Conservation (phyloP, 345 rosid species). For the sweet orange (Citrus sinensis) region DVS_A1.0 CM039166.1:8847501-8848000, state of each 20-base stretch:
- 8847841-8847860: neutral
- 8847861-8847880: neutral
- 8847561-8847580: neutral
- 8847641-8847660: neutral
- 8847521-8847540: neutral
- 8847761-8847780: conserved; percentile 95
- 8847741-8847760: conserved; percentile 85
- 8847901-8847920: neutral
- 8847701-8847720: neutral
- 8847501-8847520: neutral
- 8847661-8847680: neutral
- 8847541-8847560: neutral
- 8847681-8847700: neutral
- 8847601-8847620: neutral
- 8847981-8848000: neutral
- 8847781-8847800: conserved; percentile 82
- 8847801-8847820: neutral
- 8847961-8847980: neutral
- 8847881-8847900: neutral
- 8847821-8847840: neutral
- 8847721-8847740: neutral
- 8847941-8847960: neutral
- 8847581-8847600: neutral
- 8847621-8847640: neutral
- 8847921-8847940: neutral